Conservation (phyloP, 441 rosid genomes). For the Pelargonium myrrhifolium region DNA sequence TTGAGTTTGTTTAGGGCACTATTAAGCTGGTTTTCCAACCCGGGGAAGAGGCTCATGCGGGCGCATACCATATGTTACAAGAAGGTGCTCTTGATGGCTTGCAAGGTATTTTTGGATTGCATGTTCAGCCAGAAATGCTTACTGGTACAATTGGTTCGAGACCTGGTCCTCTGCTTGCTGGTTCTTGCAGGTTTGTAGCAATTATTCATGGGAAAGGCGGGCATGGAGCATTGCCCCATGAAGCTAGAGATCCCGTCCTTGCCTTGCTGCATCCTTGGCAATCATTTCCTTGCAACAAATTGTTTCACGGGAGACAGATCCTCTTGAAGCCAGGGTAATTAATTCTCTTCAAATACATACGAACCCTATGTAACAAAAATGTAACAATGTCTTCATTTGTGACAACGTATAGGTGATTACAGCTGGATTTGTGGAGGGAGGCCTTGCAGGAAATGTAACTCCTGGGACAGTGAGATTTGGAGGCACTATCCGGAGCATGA, state of each 20-base stretch:
- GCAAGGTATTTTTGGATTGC: conserved; percentile 57
- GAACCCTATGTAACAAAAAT: too few relatives aligned
- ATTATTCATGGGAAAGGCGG: conserved; percentile 51
- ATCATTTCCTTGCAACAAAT: conserved; percentile 16
- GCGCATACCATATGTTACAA: conserved; percentile 68
- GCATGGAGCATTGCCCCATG: conserved; percentile 56
- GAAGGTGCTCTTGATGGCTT: conserved; percentile 54
- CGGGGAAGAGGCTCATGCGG: conserved; percentile 60
- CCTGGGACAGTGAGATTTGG: conserved; percentile 40
- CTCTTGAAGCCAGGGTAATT: background rate
- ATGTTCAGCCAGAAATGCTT: conserved; percentile 44
- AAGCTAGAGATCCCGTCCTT: conserved; percentile 37
- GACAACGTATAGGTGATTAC: conserved; percentile 27
- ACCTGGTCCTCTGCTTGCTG: conserved; percentile 64
- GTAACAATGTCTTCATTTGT: too few relatives aligned
- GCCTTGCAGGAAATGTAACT: conserved; percentile 38
- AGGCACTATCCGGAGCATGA: conserved; percentile 46
- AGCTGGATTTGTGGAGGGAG: conserved; percentile 32
- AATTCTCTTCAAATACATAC: too few relatives aligned
- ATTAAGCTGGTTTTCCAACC: conserved; percentile 81
- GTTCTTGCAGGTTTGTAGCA: conserved; percentile 45
- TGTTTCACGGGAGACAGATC: conserved; percentile 22
- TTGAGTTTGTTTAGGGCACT: conserved; percentile 38
- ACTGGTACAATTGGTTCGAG: conserved; percentile 51
- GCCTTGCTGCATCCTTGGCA: background rate